Evolutionary conservation across 1,139 yeast species (phyloP).

Genomic region (Candida mesenterica): DNA sequence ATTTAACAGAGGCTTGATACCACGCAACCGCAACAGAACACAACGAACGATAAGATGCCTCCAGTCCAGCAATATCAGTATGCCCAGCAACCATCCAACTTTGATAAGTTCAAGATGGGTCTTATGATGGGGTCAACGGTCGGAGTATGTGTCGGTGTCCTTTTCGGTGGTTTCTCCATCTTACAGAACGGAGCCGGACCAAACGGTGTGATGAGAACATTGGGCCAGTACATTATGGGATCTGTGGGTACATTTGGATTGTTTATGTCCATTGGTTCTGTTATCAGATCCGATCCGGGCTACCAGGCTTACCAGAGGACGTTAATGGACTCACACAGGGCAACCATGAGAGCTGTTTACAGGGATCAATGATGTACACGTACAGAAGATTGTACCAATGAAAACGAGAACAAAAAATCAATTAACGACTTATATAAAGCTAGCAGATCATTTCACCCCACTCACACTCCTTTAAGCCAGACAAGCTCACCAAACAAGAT

Average conservation of each 20-base stretch:
- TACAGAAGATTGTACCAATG: not conserved
- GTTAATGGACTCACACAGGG: conserved; percentile 37
- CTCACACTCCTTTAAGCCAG: too few relatives aligned
- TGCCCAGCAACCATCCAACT: conserved; percentile 77
- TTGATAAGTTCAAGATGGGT: conserved; percentile 98
- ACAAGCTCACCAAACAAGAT: too few relatives aligned
- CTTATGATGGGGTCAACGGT: conserved; percentile 95
- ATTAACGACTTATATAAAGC: too few relatives aligned
- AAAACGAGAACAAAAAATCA: conserved; percentile 3
- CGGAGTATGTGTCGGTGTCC: conserved; percentile 92
- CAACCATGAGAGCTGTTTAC: conserved; percentile 33
- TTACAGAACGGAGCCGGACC: conserved; percentile 98
- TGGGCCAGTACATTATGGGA: conserved; percentile 95
- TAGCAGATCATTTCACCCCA: too few relatives aligned
- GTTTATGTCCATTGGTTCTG: conserved; percentile 93
- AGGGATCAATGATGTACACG: conserved; percentile 8
- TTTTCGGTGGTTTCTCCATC: conserved; percentile 92
- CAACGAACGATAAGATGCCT: conserved; percentile 52
- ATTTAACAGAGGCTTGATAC: conserved; percentile 4
- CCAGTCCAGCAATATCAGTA: conserved; percentile 79
- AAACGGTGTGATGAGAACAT: conserved; percentile 91
- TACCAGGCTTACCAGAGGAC: conserved; percentile 41
- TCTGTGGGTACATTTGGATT: conserved; percentile 96
- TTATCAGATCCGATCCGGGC: conserved; percentile 75
- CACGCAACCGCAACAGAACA: conserved; percentile 1